A percentile compares a stretch with the other conserved stretches of the same genome.
These are phyloP conservation scores for Coemansia sp. DNA, from an alignment of 192 early-diverging fungal species.

Conservation along the genomic window DNA sequence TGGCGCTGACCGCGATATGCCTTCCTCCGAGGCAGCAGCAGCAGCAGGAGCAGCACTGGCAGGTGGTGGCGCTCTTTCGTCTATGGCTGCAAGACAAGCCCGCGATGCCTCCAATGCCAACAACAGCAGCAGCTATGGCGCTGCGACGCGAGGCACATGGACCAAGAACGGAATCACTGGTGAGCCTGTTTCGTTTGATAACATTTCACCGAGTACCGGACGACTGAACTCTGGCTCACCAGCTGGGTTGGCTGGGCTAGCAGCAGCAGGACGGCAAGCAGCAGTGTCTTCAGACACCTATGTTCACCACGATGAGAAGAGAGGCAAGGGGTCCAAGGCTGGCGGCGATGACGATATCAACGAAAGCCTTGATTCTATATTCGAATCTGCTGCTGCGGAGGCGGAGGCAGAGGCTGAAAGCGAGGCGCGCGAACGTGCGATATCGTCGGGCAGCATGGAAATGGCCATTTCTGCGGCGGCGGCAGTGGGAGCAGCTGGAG, in stretches of 20 bases:
- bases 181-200: conserved; percentile 50
- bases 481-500: conserved; percentile 15
- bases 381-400: conserved; percentile 48
- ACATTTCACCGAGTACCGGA: conserved; percentile 43
- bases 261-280: conserved; percentile 37
- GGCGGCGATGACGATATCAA: conserved; percentile 20
- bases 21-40: not conserved
- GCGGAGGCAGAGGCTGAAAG: conserved; percentile 48
- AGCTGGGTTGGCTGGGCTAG: conserved; percentile 35
- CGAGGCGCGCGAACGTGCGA: conserved; percentile 39
- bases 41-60: conserved; percentile 16
- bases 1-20: not conserved
- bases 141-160: conserved; percentile 30
- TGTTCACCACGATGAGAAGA: conserved; percentile 34
- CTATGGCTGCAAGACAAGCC: conserved; percentile 19
- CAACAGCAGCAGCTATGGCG: conserved; percentile 9
- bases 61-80: conserved; percentile 21
- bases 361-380: conserved; percentile 54
- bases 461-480: conserved; percentile 11
- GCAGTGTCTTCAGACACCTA: conserved; percentile 51
- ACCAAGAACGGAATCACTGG: conserved; percentile 30
- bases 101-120: conserved; percentile 9
- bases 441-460: conserved; percentile 25
- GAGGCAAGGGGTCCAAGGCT: conserved; percentile 15
- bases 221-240: conserved; percentile 41